Evolutionary conservation across 2,329 filamentous ascomycete genomes (phyloP).

Genomic region (Exophiala sp.): DNA sequence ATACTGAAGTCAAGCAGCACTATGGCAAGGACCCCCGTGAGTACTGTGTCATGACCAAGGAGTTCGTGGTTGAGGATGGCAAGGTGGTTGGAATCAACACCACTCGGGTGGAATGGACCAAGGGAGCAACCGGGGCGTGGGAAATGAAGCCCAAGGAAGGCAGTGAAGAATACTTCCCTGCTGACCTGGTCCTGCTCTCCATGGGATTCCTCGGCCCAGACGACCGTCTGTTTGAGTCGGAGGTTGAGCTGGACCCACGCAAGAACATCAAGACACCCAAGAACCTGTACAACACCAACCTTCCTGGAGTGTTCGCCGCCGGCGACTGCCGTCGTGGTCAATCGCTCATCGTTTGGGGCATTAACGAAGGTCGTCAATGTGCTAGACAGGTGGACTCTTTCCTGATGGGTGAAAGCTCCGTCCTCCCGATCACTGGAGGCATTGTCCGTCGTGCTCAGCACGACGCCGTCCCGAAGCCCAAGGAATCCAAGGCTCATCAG

Average conservation of each 20-base stretch:
- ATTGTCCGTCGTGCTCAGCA: conserved; percentile 73
- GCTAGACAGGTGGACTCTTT: conserved; percentile 87
- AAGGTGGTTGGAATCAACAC: conserved; percentile 95
- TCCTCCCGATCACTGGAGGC: conserved; percentile 83
- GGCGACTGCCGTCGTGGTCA: conserved; percentile 93
- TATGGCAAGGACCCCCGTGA: conserved; percentile 94
- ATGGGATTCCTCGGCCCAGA: conserved; percentile 98
- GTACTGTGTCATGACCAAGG: conserved; percentile 97
- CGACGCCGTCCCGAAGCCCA: conserved; percentile 36
- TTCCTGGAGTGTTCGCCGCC: conserved; percentile 84
- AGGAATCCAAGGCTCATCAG: conserved; percentile 20
- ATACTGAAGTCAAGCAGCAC: conserved; percentile 91
- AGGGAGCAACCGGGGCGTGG: conserved; percentile 82
- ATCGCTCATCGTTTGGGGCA: conserved; percentile 95
- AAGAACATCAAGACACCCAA: conserved; percentile 94
- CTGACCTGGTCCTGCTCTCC: conserved; percentile 85
- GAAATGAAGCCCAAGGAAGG: conserved; percentile 97
- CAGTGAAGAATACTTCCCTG: conserved; percentile 91
- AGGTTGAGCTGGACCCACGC: conserved; percentile 81
- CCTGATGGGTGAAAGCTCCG: conserved; percentile 68
- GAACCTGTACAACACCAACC: conserved; percentile 81
- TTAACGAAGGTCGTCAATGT: conserved; percentile 91
- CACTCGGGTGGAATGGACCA: conserved; percentile 91
- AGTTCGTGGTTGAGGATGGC: conserved; percentile 88
- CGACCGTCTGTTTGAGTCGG: conserved; percentile 76